A percentile compares a stretch with the other conserved stretches of the same genome.
phyloP scores from a whole-genome alignment of 2,329 filamentous ascomycete genomes.

The Cryphonectria nitschkei region DNA sequence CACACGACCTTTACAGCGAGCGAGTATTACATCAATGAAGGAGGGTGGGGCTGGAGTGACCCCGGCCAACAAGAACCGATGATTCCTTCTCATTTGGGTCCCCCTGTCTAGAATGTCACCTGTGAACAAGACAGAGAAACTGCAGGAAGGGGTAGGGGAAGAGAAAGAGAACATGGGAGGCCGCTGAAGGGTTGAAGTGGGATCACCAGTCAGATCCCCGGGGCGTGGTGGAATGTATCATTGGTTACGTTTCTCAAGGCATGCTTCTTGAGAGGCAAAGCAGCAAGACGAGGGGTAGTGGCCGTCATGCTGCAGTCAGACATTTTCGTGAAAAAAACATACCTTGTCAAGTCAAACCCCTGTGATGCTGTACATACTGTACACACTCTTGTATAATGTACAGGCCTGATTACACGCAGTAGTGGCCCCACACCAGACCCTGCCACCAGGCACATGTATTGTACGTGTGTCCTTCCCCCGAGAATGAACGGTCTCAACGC shows the following conservation, averaged over 20 bases:
- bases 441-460: not conserved
- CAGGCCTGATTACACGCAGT: slow-evolving; percentile 6
- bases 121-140: not conserved
- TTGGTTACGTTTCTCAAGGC: slow-evolving; percentile 2
- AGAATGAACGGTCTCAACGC: not conserved
- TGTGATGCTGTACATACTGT: not conserved
- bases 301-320: not conserved
- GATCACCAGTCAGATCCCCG: not conserved
- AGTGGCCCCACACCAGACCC: not conserved
- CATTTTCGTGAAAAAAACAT: not conserved
- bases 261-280: not conserved
- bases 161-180: not conserved
- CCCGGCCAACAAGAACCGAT: not conserved
- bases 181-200: not conserved
- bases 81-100: not conserved
- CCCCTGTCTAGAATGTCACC: not conserved
- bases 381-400: not conserved
- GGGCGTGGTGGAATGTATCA: not conserved
- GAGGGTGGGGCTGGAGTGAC: not conserved
- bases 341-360: not conserved
- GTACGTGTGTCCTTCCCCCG: too few relatives aligned
- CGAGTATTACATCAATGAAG: not conserved
- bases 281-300: not conserved
- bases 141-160: too few relatives aligned
- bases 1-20: not conserved